These are phyloP conservation scores for Tulasnella sp. DNA, from an alignment of 768 basidiomycete genomes.

Conservation along the genomic window DNA sequence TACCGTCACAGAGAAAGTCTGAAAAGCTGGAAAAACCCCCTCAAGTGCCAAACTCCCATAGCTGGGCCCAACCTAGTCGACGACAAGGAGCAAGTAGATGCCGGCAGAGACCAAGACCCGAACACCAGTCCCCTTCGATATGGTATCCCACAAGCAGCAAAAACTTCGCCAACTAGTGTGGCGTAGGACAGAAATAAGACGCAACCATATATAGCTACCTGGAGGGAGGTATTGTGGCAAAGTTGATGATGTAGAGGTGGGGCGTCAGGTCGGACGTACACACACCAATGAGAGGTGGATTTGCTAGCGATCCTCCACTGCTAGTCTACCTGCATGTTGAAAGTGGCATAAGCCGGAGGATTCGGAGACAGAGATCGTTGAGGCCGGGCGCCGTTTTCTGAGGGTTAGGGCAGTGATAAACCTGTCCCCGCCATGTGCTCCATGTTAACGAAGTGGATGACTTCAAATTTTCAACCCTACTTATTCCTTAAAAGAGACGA, in stretches of 20 bases:
- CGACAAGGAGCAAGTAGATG: not conserved
- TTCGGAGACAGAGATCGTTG: not conserved
- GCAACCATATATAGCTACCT: not conserved
- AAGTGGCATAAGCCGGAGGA: not conserved
- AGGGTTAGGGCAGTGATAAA: not conserved
- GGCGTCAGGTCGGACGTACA: not conserved
- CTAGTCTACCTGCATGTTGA: not conserved
- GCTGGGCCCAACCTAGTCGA: not conserved
- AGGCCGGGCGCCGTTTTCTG: not conserved
- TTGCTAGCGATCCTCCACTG: not conserved
- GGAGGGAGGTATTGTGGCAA: not conserved
- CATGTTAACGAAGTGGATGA: not conserved
- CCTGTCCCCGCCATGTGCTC: not conserved
- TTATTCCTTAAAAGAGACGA: not conserved
- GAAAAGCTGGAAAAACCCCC: not conserved
- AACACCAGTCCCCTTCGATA: not conserved
- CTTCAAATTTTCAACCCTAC: not conserved
- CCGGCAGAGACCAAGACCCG: not conserved
- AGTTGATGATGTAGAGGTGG: not conserved
- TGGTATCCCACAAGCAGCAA: not conserved
- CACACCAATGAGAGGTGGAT: not conserved
- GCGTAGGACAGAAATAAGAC: not conserved
- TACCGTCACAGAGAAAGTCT: not conserved
- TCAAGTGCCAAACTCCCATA: not conserved
- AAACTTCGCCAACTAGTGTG: not conserved